Evolutionary conservation across 2,329 filamentous ascomycete genomes (phyloP), one percentile per base, ranked within the genome.

Genomic region (Sclerotinia subarctica): DNA sequence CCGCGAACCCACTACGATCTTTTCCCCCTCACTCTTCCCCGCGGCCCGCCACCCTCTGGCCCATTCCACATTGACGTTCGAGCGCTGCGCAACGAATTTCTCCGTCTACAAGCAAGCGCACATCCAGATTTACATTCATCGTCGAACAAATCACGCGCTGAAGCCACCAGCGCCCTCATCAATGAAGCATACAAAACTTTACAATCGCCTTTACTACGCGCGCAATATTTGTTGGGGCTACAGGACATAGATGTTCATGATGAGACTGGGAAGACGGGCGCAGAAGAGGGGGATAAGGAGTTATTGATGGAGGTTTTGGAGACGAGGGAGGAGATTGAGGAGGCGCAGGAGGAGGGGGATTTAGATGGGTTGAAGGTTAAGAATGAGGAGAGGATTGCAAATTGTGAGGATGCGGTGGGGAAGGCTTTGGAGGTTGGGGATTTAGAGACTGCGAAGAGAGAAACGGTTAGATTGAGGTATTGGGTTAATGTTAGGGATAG

Each of bases 141-240:
- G 73, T 52, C 82, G 78, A 76, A 83, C 78, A 83, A 89, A 80
- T 73, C 80, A 74, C 75, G 85, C 59, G 93, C 93, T 26, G 92
- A 96, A 78, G 90, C 88, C 0, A 82, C 89, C n/a, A 95, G 91
- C 13, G 86, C 92, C 10, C 85, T 87, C 35, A 94, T 98, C 78
- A 98, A 98, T 82, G 90, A 93, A 72, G 95, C 95, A 0, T 98
- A 96, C 84, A 90, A 88, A 76, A 97, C 94, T 3, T 85, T 99
- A 0, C 82, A 86, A 62, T 87, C 90, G 73, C 94, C 95, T 21
- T 82, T 99, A 17, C 79, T 86, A 59, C 87, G 95, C 32, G 94
- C 94, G n/a, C 93, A 97, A 78, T 97, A 98, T 78, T 81, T 98
- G 7, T 85, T 98, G 0, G 79, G 81, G 5, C 81, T 90, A 65